Percentiles rank a stretch among this genome's conserved stretches.
Conservation (phyloP, 208 protist genomes). For the Endotrypanum monterogeii region DNA sequence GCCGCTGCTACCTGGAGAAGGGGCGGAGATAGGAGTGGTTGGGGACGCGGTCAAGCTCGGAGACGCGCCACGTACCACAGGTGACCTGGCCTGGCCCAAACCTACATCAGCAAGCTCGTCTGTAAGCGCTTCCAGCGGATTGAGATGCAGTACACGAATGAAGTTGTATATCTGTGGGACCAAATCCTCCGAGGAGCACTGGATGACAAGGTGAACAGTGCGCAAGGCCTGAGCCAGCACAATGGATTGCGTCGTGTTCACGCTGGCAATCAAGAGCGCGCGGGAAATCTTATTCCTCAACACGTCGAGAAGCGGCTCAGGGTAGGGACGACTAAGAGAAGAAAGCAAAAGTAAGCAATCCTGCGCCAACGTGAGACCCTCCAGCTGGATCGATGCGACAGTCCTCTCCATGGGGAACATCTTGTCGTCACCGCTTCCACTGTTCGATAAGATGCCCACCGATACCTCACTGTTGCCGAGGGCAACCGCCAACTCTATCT, state of each 20-base stretch:
- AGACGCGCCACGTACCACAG: conserved; percentile 3
- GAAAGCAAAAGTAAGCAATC: conserved; percentile 53
- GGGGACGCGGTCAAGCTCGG: background rate
- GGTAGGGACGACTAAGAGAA: conserved; percentile 9
- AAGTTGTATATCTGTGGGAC: conserved; percentile 86
- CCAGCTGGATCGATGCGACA: conserved; percentile 60
- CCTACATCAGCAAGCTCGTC: conserved; percentile 39
- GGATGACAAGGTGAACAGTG: conserved; percentile 72
- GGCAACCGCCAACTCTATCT: conserved; percentile 14
- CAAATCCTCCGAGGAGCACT: conserved; percentile 46
- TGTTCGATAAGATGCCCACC: conserved; percentile 8
- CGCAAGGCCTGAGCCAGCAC: conserved; percentile 85
- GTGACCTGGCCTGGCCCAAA: conserved; percentile 4
- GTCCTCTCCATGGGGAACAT: conserved; percentile 20
- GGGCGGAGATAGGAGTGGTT: conserved; percentile 15
- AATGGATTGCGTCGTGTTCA: conserved; percentile 65
- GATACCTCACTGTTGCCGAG: conserved; percentile 7
- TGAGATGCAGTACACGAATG: conserved; percentile 78
- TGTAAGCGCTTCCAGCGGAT: conserved; percentile 60
- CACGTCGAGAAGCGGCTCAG: conserved; percentile 38
- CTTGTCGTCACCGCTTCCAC: conserved; percentile 25
- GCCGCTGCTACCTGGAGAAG: conserved; percentile 1
- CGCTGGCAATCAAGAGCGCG: conserved; percentile 68
- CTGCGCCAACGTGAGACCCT: conserved; percentile 76
- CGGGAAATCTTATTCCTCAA: conserved; percentile 80